Conservation (phyloP, 257 asterid genomes). For the Catharanthus roseus region DNA sequence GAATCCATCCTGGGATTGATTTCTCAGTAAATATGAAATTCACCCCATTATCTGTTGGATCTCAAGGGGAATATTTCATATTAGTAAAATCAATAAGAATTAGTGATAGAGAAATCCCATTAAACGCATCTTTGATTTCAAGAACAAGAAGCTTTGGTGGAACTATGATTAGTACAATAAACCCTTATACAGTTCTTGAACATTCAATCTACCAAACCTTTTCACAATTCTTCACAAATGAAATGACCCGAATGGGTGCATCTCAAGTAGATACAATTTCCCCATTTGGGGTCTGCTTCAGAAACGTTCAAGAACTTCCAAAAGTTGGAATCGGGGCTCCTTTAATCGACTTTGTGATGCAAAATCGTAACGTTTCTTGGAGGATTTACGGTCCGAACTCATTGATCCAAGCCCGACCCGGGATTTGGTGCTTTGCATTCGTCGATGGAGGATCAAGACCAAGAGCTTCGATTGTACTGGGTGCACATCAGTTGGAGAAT, state of each 20-base stretch:
- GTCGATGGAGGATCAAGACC: constrained; percentile 33
- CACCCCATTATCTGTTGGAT: constrained; percentile 38
- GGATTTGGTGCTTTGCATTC: constrained; percentile 32
- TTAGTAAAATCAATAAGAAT: constrained; percentile 33
- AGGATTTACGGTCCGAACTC: constrained; percentile 25
- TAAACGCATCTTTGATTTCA: constrained; percentile 29
- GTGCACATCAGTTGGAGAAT: constrained; percentile 30
- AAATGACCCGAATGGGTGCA: constrained; percentile 19
- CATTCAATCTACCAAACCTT: constrained; percentile 28
- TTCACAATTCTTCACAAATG: constrained; percentile 16
- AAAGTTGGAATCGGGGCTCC: constrained; percentile 25
- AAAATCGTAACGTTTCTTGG: constrained; percentile 23
- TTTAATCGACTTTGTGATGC: constrained; percentile 35
- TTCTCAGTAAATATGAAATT: constrained; percentile 10
- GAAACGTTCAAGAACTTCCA: constrained; percentile 21
- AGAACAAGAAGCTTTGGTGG: constrained; percentile 26
- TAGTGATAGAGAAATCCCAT: constrained; percentile 22
- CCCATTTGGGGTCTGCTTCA: constrained; percentile 45
- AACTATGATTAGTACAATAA: constrained; percentile 41
- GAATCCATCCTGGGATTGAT: not conserved
- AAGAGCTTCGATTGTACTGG: constrained; percentile 26
- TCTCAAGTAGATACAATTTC: constrained; percentile 26
- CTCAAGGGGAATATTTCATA: constrained; percentile 39
- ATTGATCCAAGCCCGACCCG: constrained; percentile 19
- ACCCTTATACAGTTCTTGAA: constrained; percentile 38